These are phyloP conservation scores for Ophiostoma australiae DNA, from an alignment of 2,329 filamentous ascomycete species.

Conservation along the genomic window DNA sequence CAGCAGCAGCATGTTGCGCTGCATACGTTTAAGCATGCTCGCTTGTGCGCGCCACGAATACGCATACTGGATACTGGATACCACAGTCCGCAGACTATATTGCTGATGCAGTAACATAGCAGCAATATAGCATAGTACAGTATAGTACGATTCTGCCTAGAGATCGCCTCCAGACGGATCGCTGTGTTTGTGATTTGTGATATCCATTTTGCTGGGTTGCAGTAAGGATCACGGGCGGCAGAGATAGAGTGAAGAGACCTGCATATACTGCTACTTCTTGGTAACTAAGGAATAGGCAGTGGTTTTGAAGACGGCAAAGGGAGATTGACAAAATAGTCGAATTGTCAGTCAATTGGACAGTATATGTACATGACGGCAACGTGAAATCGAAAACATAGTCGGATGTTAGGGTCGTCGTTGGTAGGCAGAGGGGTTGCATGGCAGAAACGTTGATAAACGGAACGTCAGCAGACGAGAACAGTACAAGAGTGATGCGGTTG, in stretches of 20 bases:
- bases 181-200: constrained; percentile 10
- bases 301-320: no score
- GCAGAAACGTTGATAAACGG: not conserved
- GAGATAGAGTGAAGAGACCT: not conserved
- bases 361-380: not conserved
- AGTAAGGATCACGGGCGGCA: not conserved
- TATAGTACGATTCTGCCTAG: not conserved
- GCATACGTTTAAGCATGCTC: constrained; percentile 11
- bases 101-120: not conserved
- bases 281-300: no score
- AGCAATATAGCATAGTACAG: not conserved
- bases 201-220: not conserved
- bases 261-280: no score
- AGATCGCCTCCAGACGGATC: not conserved
- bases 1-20: not conserved
- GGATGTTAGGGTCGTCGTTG: no score
- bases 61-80: no score
- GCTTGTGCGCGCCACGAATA: constrained; percentile 2
- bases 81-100: not conserved
- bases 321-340: not conserved
- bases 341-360: not conserved
- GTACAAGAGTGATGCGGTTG: not conserved
- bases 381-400: not conserved
- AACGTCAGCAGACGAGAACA: not conserved
- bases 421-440: no score